Base-by-base conservation (phyloP, 2,329 filamentous ascomycete species). In the Hypoxylon sp. region DNA sequence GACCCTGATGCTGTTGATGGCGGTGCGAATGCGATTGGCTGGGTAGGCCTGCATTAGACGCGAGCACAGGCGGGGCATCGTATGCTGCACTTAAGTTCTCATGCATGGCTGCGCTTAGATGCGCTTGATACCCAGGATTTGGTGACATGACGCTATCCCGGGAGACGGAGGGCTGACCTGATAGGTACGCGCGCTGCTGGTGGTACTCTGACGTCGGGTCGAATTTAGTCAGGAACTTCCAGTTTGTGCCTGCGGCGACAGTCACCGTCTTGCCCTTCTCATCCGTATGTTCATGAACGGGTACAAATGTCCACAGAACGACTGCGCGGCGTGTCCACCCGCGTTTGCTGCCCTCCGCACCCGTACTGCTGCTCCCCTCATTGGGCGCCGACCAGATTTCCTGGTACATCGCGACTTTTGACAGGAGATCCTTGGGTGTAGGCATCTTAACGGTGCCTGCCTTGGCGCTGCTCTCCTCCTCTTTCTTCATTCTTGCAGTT, bases 321-420 rank as follows among this genome's bases (percentile, higher is more conserved):
- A 90, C 85, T 35, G 83, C 85, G 54, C 88, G 86, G n/a, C 87
- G 85, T 9, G 81, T 84, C 86, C 87, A 90, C 3, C 72, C 81
- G 77, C 56, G 73, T 67, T 70, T 71, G 47, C 63, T 59, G 63
- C 47, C 35, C 64, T 61, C 58, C 14, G 31, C 55, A 51, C 39
- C 70, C n/a, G 71, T 80, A 63, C 46, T 56, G 56, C 31, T 24
- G 47, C 24, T 72, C n/a, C 73, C 80, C 63, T 83, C 82, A 5
- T 84, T 84, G 3, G 86, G 78, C 11, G 82, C 80, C 3, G 87
- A 90, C 84, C 86, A 90, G 37, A 91, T 83, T 80, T 91, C 89
- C 76, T 91, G 89, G 76, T 89, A 88, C 88, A 91, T 91, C 76
- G 87, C 87, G 50, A 90, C 87, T 76, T 86, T 85, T 70, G 85